Percentiles rank a stretch among this genome's conserved stretches.
These are phyloP conservation scores for Colletotrichum graminicola DNA, from an alignment of 2,329 filamentous ascomycete species.

Conservation along the genomic window DNA sequence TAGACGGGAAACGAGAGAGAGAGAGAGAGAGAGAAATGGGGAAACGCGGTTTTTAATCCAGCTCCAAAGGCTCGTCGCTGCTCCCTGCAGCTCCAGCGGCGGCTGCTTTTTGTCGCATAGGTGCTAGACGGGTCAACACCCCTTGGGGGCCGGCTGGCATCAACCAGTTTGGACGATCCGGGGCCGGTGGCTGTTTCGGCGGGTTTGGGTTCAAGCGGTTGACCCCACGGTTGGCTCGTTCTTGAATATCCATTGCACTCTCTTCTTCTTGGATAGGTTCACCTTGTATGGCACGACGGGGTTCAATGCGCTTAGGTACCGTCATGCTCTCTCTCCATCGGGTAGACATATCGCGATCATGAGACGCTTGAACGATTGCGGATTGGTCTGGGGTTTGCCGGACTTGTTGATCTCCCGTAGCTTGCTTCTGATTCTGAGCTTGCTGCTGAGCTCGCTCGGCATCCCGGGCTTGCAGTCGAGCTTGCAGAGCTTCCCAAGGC, in stretches of 20 bases:
- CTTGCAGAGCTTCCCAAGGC: background rate
- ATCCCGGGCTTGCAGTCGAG: too few relatives aligned
- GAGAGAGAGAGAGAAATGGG: too few relatives aligned
- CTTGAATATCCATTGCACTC: too few relatives aligned
- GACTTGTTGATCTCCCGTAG: background rate
- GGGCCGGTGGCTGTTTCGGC: background rate
- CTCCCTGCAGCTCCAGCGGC: background rate
- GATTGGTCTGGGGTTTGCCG: background rate
- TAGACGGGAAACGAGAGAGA: too few relatives aligned
- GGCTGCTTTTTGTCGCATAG: background rate
- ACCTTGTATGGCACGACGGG: background rate
- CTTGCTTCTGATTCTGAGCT: background rate
- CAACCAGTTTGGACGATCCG: constrained; percentile 1
- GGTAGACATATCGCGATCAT: background rate
- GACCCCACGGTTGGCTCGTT: background rate
- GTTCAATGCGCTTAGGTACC: background rate
- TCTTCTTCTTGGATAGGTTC: background rate
- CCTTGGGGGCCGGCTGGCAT: background rate
- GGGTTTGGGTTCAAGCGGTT: background rate
- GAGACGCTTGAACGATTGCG: background rate
- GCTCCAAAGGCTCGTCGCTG: background rate
- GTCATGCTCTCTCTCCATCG: background rate
- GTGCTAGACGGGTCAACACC: too few relatives aligned
- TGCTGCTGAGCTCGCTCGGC: background rate
- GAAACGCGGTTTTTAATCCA: background rate